Evolutionary conservation across 352 stramenopile genomes (phyloP).

Genomic region (Phytophthora sp.): DNA sequence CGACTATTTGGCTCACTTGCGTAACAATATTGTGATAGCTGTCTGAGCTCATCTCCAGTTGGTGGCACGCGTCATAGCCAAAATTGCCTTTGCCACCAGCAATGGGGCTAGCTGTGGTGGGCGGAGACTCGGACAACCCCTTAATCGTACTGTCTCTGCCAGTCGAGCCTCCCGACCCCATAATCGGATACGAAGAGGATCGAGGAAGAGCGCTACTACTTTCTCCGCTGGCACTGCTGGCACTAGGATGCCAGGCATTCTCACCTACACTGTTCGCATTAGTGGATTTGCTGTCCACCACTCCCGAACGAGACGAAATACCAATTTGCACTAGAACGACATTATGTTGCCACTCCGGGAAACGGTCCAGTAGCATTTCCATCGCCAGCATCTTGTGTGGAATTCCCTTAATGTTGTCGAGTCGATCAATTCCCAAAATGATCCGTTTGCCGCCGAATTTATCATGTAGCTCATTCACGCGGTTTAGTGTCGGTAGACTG

Average conservation of each 20-base stretch:
- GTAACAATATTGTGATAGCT: constrained; percentile 71
- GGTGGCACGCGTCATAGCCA: constrained; percentile 51
- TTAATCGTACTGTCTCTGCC: constrained; percentile 42
- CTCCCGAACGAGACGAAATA: constrained; percentile 86
- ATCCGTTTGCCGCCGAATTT: constrained; percentile 86
- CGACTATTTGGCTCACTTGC: constrained; percentile 90
- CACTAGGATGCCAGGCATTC: constrained; percentile 16
- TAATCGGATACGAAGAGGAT: constrained; percentile 35
- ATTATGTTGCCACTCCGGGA: constrained; percentile 94
- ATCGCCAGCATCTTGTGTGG: constrained; percentile 90
- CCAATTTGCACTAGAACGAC: constrained; percentile 96
- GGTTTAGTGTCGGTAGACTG: constrained; percentile 59
- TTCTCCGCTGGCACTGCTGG: constrained; percentile 20
- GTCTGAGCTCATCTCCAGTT: constrained; percentile 83
- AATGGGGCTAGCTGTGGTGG: constrained; percentile 24
- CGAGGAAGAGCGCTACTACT: constrained; percentile 21
- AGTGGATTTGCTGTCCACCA: constrained; percentile 43
- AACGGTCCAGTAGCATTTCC: constrained; percentile 82
- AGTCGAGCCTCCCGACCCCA: constrained; percentile 15
- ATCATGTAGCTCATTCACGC: constrained; percentile 72
- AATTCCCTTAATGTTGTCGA: constrained; percentile 92
- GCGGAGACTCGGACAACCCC: constrained; percentile 31
- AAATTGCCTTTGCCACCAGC: constrained; percentile 34
- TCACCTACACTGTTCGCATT: constrained; percentile 18
- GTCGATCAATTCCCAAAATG: constrained; percentile 83